Evolutionary conservation across 352 stramenopile species (phyloP).

Genomic region (Phytophthora nicotianae): DNA sequence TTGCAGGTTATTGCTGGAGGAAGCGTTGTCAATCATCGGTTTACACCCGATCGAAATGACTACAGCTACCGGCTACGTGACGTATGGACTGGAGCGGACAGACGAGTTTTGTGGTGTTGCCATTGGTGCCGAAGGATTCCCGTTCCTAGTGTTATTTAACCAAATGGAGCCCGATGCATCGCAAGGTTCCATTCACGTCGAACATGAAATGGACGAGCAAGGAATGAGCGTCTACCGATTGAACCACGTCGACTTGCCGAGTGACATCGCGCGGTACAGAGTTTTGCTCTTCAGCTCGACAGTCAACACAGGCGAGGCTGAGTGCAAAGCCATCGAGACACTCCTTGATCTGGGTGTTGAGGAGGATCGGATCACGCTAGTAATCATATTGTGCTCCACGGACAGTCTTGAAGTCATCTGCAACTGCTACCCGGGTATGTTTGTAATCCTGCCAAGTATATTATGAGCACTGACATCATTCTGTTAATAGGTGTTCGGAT

Average conservation of each 20-base stretch:
- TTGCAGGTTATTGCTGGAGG: constrained; percentile 54
- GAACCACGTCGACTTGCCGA: constrained; percentile 37
- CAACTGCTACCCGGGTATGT: constrained; percentile 44
- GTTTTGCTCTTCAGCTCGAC: constrained; percentile 46
- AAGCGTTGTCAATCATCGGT: constrained; percentile 40
- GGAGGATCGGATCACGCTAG: constrained; percentile 41
- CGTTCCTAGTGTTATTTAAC: constrained; percentile 50
- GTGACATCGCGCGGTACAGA: constrained; percentile 29
- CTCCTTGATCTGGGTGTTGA: constrained; percentile 30
- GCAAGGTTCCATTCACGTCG: constrained; percentile 38
- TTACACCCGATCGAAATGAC: constrained; percentile 35
- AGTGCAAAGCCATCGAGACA: constrained; percentile 41
- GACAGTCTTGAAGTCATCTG: constrained; percentile 36
- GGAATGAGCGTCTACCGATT: constrained; percentile 17
- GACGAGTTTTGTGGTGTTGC: constrained; percentile 43
- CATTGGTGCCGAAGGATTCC: constrained; percentile 41
- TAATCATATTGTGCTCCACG: constrained; percentile 34
- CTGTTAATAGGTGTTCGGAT: constrained; percentile 27
- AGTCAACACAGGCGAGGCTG: constrained; percentile 23
- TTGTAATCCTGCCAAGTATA: neutral
- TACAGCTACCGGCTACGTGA: constrained; percentile 28
- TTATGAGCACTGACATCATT: neutral
- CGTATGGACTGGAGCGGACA: constrained; percentile 27
- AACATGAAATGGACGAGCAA: constrained; percentile 11
- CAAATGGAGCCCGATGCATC: constrained; percentile 50